Evolutionary conservation across 768 basidiomycete genomes (phyloP), one percentile per base, ranked within the genome.

Genomic region (Rhodotorula paludigena): DNA sequence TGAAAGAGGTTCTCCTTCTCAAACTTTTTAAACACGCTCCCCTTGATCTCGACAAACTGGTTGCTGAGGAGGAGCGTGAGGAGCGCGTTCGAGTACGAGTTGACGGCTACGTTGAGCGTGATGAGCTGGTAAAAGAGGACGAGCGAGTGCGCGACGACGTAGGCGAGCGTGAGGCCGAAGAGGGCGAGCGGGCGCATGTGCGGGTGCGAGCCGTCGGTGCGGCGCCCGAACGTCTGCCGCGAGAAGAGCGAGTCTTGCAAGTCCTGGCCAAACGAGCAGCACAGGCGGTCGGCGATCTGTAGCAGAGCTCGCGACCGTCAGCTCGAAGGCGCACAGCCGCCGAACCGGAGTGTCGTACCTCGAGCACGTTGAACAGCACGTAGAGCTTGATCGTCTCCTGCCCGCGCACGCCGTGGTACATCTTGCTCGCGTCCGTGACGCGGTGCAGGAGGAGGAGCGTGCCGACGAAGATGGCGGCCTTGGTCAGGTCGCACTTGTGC

Each of bases 1-100:
- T 99, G 96, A 77, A 99, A 97, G 15, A 99, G 83, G 76, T 89
- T 97, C 75, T 99, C 96, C 77, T 97, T 99, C 77, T 98, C 96
- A 74, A 99, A 98, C 77, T 89, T 97, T 80, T 98, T 99, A 85
- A 99, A 99, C 3, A 99, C 96, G 77, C 90, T 92, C 41, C 94
- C 93, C 79, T 99, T 99, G 79, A 98, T 98, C 79, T 99, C 96
- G 41, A 98, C 94, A 75, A 99, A 98, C 78, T 99, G 96, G 76
- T 98, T 99, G 52, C 92, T 96, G 52, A 99, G 86, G 14, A 99
- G 83, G 0, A 99, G 83, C 0, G 93, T 96, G 47, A 99, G 82
- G 12, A 99, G 85, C 4, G 94, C 88, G 74, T 98, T 89, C 77
- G 97, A 93, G 78, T 94, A 99, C 25, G 92, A 94, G 80, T 98